Conservation (phyloP, 2,329 filamentous ascomycete species). For the Pyrenophora seminiperda region DNA sequence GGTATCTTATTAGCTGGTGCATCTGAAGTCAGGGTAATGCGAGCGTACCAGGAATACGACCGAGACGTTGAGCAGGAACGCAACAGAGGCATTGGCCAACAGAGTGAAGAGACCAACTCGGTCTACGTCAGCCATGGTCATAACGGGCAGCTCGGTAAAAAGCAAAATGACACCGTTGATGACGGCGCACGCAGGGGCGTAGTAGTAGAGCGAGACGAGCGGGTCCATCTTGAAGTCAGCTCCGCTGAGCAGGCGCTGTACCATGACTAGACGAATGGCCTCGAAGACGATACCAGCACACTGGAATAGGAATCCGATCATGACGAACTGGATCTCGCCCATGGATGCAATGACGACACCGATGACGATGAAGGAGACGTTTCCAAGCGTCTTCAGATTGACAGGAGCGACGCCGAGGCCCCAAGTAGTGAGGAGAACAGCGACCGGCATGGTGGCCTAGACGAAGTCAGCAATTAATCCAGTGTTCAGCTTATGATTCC, state of each 20-base stretch:
- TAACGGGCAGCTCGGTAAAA: slow-evolving; percentile 72
- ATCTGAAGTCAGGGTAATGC: slow-evolving; percentile 41
- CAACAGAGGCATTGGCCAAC: slow-evolving; percentile 75
- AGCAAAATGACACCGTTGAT: slow-evolving; percentile 80
- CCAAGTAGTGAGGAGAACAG: slow-evolving; percentile 90
- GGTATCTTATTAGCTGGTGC: slow-evolving; percentile 20
- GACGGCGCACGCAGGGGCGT: slow-evolving; percentile 79
- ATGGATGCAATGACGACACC: slow-evolving; percentile 94
- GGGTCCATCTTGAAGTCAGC: slow-evolving; percentile 92
- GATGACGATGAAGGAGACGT: slow-evolving; percentile 92
- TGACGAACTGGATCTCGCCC: slow-evolving; percentile 92
- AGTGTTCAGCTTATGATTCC: not conserved
- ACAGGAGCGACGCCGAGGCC: slow-evolving; percentile 80
- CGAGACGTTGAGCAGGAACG: slow-evolving; percentile 82
- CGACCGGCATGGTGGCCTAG: slow-evolving; percentile 91
- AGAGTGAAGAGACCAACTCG: slow-evolving; percentile 74
- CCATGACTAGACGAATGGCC: slow-evolving; percentile 81
- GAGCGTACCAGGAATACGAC: slow-evolving; percentile 76
- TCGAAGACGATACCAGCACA: slow-evolving; percentile 79
- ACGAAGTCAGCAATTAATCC: slow-evolving; percentile 11
- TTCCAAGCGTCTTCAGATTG: slow-evolving; percentile 84
- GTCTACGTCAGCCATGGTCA: slow-evolving; percentile 72
- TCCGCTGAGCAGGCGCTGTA: slow-evolving; percentile 79
- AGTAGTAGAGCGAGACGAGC: slow-evolving; percentile 87
- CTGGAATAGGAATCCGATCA: slow-evolving; percentile 80